Evolutionary conservation across 2,329 filamentous ascomycete genomes (phyloP).

Genomic region (Xylaria sp.): DNA sequence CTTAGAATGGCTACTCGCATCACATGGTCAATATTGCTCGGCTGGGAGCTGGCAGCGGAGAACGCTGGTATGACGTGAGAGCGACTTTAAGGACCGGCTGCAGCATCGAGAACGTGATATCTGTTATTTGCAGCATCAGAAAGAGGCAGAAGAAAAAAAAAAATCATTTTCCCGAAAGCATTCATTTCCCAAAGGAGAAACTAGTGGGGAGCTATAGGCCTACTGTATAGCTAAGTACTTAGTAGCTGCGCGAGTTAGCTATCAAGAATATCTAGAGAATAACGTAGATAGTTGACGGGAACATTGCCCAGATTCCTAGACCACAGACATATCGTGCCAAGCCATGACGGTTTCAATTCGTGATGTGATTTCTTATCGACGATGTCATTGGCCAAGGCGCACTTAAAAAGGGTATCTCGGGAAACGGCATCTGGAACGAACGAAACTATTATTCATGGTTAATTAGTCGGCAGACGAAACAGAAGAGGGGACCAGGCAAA

Average conservation of each 20-base stretch:
- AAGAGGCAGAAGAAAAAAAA: too few species aligned
- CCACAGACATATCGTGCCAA: background rate
- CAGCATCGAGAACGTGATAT: too few species aligned
- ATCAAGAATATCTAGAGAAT: background rate
- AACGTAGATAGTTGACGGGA: background rate
- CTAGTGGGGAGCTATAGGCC: too few species aligned
- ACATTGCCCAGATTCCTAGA: background rate
- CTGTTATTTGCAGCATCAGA: too few species aligned
- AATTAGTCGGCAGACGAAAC: background rate
- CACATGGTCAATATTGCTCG: background rate
- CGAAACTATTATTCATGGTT: background rate
- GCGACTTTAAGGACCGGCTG: too few species aligned
- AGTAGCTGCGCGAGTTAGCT: too few species aligned
- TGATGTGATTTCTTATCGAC: background rate
- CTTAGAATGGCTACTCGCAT: background rate
- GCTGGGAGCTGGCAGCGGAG: background rate
- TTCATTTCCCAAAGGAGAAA: background rate
- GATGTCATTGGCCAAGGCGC: background rate
- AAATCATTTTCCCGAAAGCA: too few species aligned
- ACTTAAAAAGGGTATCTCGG: background rate
- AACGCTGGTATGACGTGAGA: background rate
- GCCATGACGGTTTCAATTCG: background rate
- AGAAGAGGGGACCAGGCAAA: background rate
- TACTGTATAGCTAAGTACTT: background rate
- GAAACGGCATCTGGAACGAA: background rate